These are phyloP conservation scores for Pelargonium fulgidum DNA, from an alignment of 441 rosid genomes.

Conservation along the genomic window DNA sequence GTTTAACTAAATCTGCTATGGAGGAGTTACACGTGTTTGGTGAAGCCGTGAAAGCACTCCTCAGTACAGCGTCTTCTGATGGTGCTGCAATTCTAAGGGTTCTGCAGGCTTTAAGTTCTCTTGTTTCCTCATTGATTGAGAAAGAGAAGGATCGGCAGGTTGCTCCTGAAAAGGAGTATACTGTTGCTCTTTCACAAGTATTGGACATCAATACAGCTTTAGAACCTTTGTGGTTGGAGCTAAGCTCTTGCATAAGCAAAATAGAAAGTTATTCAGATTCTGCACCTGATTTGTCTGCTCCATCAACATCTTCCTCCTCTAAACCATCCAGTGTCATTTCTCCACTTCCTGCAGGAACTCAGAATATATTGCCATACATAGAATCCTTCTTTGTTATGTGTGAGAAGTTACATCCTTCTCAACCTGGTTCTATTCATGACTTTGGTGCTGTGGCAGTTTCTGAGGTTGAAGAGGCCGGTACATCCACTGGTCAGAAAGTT, in stretches of 20 bases:
- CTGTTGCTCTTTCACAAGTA: conserved; percentile 60
- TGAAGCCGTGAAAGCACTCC: conserved; percentile 74
- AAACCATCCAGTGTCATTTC: conserved; percentile 54
- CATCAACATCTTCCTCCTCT: conserved; percentile 54
- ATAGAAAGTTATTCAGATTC: conserved; percentile 81
- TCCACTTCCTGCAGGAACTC: conserved; percentile 87
- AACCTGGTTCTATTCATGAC: conserved; percentile 55
- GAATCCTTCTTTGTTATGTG: conserved; percentile 97
- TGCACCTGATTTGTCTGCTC: conserved; percentile 45
- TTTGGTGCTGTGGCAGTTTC: conserved; percentile 55
- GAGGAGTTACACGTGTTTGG: conserved; percentile 73
- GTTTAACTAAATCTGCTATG: conserved; percentile 73
- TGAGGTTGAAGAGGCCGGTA: conserved; percentile 79
- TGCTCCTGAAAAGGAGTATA: conserved; percentile 47
- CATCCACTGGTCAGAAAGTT: conserved; percentile 30
- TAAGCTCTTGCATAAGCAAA: conserved; percentile 80
- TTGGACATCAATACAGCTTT: conserved; percentile 61
- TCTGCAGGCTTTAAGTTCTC: conserved; percentile 82
- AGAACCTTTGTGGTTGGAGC: conserved; percentile 90
- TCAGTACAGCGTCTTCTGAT: conserved; percentile 69
- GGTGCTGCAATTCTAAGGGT: conserved; percentile 94
- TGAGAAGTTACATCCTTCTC: conserved; percentile 73
- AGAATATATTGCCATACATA: conserved; percentile 82
- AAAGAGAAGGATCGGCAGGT: conserved; percentile 52
- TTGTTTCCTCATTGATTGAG: conserved; percentile 48